A percentile compares a stretch with the other conserved stretches of the same genome.
These are phyloP conservation scores for Vigna angularis DNA, from an alignment of 306 rosid species.

Conservation along the genomic window DNA sequence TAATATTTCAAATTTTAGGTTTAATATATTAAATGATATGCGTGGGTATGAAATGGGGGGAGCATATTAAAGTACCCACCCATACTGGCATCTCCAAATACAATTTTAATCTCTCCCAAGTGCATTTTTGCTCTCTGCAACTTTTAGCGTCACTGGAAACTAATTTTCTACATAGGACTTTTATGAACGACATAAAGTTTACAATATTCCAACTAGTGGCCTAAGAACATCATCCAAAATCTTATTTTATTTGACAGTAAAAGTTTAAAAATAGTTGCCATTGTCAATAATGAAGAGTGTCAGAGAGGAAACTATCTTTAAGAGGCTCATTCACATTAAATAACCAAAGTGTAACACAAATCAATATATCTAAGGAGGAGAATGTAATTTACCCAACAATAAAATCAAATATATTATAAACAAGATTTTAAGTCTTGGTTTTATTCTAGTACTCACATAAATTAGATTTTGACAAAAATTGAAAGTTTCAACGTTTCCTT, in stretches of 20 bases:
- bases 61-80: not conserved
- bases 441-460: not conserved
- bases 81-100: not conserved
- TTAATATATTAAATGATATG: not conserved
- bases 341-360: not conserved
- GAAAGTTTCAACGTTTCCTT: slow-evolving; percentile 31
- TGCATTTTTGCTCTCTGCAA: not conserved
- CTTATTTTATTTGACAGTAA: not conserved
- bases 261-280: not conserved
- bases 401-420: slow-evolving; percentile 35
- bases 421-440: slow-evolving; percentile 17
- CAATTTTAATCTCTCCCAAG: not conserved
- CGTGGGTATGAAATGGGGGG: too few species aligned
- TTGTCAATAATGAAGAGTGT: not conserved
- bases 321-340: not conserved
- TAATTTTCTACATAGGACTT: not conserved
- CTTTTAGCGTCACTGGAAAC: not conserved
- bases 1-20: not conserved
- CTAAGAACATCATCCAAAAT: not conserved
- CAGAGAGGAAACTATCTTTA: not conserved
- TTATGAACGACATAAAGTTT: not conserved
- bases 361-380: not conserved
- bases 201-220: not conserved
- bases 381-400: not conserved
- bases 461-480: slow-evolving; percentile 25